Base-by-base conservation (phyloP, 495 filamentous ascomycete species). In the Penicillium arizonense region DNA sequence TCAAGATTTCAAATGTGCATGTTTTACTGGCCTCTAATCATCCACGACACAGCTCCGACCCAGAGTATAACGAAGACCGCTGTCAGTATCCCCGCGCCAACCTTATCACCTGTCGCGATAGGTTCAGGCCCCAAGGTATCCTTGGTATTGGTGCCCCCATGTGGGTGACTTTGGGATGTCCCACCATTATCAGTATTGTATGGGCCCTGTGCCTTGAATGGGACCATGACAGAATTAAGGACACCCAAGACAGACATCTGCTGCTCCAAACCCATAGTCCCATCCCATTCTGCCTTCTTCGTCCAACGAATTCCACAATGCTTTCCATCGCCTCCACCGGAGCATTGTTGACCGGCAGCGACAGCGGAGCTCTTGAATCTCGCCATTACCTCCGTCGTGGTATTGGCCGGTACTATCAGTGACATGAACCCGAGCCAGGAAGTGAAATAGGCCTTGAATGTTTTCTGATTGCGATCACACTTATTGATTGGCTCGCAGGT, bases 391-490 rank as follows among this genome's bases (percentile, higher is more conserved):
- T 48, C 46, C 13, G 46, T 23, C n/a, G 35, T 48, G 46, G 23
- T 28, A 11, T 48, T 36, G 35, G 46, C 7, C 1, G 46, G 46
- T n/a, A 48, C 46, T 2, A 48, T 39, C 11, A 90, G 65, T 34
- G 81, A 70, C 28, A 80, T 80, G 28, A 77, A 79, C 1, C 83
- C 80, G 63, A 91, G 71, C 85, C 84, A 89, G 11, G 83, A 82
- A 21, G 84, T 71, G 8, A 89, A 69, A 54, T 88, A 85, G 18
- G 85, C 86, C 67, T 91, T 91, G 78, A 89, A 90, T 36, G 76
- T 79, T 42, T 75, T 74, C 65, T 87, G 81, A 58, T 91, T 88
- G 44, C 73, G 73, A 63, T 87, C 77, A 68, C 88, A 92, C 44
- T 76, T 80, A 46, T 70, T 74, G 21, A 67, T 67, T 0, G 71